Evolutionary conservation across 1,284 basidiomycete species (phyloP).

Genomic region (Fomitopsis betulina): DNA sequence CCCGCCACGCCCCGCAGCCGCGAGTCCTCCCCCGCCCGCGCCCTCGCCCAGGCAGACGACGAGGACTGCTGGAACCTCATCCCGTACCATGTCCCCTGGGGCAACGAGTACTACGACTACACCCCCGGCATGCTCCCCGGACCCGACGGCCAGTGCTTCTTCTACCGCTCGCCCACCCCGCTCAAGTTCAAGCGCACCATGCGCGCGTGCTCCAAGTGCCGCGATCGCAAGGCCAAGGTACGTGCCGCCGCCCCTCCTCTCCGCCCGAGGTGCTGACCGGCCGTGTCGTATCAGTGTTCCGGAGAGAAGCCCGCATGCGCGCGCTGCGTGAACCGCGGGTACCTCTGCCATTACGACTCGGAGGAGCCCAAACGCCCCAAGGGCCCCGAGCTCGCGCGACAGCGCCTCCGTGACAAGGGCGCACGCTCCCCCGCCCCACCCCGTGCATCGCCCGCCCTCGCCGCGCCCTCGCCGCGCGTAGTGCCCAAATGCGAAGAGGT

Average conservation of each 20-base stretch:
- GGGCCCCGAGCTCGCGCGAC: constrained; percentile 4
- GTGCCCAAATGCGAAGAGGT: constrained; percentile 18
- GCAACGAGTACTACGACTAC: constrained; percentile 34
- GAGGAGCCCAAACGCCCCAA: constrained; percentile 20
- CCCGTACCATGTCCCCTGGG: constrained; percentile 40
- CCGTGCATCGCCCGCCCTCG: not conserved
- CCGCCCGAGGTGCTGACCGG: not conserved
- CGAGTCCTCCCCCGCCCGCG: constrained; percentile 8
- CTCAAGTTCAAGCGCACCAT: constrained; percentile 36
- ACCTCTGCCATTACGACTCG: constrained; percentile 34
- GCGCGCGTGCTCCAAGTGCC: constrained; percentile 41
- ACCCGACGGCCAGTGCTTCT: constrained; percentile 36
- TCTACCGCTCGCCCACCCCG: constrained; percentile 38
- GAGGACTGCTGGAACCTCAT: constrained; percentile 38
- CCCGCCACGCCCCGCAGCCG: constrained; percentile 7
- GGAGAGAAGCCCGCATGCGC: constrained; percentile 36
- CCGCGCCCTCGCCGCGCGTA: constrained; percentile 4
- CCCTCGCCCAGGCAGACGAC: constrained; percentile 12
- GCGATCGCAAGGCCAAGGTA: constrained; percentile 44
- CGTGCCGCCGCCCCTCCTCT: not conserved
- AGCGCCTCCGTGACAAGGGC: constrained; percentile 9
- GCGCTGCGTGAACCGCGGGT: constrained; percentile 35
- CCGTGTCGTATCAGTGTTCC: constrained; percentile 31
- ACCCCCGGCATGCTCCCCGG: constrained; percentile 35
- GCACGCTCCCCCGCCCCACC: not conserved